Evolutionary conservation across 83 land plant species (phyloP), one percentile per base, ranked within the genome.

Genomic region (Picea engelmannii): DNA sequence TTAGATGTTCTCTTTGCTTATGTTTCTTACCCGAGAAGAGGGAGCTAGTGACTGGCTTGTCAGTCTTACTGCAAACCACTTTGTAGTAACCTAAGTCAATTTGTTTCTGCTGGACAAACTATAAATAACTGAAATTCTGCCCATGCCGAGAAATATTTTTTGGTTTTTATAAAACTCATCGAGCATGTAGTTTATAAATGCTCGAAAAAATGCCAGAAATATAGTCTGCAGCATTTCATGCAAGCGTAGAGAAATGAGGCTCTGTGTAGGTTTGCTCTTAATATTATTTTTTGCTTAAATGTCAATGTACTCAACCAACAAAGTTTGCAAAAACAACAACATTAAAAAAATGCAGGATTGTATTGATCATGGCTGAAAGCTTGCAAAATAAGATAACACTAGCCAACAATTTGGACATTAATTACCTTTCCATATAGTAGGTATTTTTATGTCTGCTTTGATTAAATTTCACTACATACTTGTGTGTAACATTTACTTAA

Each of bases 401-500:
- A 35, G 47, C 21, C 21, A 6, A 6, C 42, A 70, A 40, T 40
- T 40, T 58, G 20, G n/a, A 18, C 9, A 18, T 38, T 27, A 40
- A 8, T 38, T 70, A 40, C 49, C 31, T 18, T 18, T 70, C 75
- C 49, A 70, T 11, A 7, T 18, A 58, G 44, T 49, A 70, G 49
- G 7, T 40, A 40, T 9, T 70, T 70, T 40, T 10, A 70, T 17
- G 10, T 70, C 23, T 70, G 21, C 9, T 70, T 70, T 18, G 5
- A 20, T 70, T 40, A 70, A 58, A 70, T 70, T 67, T 70, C 75
- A 6, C 75, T 70, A n/a, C n/a, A 38, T 70, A 20, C 47, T n/a
- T 18, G 75, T 40, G 21, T 10, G 4, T 18, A 70, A 17, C n/a
- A 44, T 70, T 35, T 70, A 10, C n/a, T 38, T 70, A 20, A 5